phyloP scores from a whole-genome alignment of 345 rosid species.

The Bretschneidera sinensis region DNA sequence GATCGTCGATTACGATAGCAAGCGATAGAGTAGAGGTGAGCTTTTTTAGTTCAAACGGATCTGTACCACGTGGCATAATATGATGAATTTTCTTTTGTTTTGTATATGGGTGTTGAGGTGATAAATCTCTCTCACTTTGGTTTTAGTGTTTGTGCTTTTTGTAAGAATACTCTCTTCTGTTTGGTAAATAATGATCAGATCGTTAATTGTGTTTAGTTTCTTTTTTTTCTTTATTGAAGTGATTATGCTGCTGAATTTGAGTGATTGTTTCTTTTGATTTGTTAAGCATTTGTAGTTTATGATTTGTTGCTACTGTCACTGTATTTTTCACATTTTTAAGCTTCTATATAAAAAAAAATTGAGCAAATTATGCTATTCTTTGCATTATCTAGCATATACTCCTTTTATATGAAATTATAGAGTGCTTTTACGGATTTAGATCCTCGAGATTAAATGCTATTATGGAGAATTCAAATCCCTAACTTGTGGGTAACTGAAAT shows the following conservation, averaged over 20 bases:
- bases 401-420: no score
- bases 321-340: no score
- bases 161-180: not conserved
- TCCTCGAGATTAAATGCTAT: no score
- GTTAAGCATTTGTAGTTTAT: no score
- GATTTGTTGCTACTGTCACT: not conserved
- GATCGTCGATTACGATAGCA: constrained; percentile 58
- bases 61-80: not conserved
- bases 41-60: not conserved
- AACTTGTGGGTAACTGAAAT: no score
- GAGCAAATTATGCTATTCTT: no score
- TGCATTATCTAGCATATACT: no score
- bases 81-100: not conserved
- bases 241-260: not conserved
- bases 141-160: no score
- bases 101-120: not conserved
- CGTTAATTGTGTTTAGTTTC: not conserved
- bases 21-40: constrained; percentile 17
- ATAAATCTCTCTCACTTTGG: not conserved
- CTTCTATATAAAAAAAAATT: no score
- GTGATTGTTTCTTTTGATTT: not conserved
- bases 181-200: not conserved
- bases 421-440: no score
- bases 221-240: not conserved
- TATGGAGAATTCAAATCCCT: no score